phyloP scores from a whole-genome alignment of 2,329 filamentous ascomycete species.

The Trichophyton simii region DNA sequence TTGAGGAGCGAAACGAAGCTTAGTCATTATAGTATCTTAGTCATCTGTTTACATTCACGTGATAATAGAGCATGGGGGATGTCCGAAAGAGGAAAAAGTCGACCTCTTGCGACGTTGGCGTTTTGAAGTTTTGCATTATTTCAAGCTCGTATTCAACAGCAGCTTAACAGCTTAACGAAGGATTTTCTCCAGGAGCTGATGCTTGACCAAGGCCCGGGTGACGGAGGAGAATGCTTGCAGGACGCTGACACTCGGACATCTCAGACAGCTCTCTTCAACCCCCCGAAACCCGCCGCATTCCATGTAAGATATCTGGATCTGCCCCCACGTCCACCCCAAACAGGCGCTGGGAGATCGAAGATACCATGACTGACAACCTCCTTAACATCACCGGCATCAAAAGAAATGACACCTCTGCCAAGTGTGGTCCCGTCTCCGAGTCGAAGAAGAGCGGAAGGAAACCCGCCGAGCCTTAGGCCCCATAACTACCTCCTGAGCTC shows the following conservation, averaged over 20 bases:
- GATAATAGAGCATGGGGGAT: neutral
- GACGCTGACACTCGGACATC: neutral
- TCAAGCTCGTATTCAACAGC: neutral
- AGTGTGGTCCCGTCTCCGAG: neutral
- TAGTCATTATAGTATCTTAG: neutral
- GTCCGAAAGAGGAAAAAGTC: neutral
- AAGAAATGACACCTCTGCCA: neutral
- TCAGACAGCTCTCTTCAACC: neutral
- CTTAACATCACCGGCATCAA: neutral
- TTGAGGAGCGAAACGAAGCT: no score
- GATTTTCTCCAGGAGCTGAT: neutral
- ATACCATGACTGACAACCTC: neutral
- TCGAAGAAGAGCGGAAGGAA: neutral
- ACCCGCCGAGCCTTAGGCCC: neutral
- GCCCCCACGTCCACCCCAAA: neutral
- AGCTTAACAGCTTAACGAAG: neutral
- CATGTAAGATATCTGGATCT: neutral
- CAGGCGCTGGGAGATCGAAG: neutral
- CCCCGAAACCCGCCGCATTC: neutral
- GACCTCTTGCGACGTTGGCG: neutral
- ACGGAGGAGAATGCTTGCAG: neutral
- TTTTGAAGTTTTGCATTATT: neutral
- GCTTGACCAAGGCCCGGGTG: neutral
- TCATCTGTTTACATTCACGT: neutral
- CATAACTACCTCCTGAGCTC: neutral